Percentiles rank a stretch among this genome's conserved stretches.
phyloP scores from a whole-genome alignment of 768 basidiomycete genomes.

The Calocera viscosa region DNA sequence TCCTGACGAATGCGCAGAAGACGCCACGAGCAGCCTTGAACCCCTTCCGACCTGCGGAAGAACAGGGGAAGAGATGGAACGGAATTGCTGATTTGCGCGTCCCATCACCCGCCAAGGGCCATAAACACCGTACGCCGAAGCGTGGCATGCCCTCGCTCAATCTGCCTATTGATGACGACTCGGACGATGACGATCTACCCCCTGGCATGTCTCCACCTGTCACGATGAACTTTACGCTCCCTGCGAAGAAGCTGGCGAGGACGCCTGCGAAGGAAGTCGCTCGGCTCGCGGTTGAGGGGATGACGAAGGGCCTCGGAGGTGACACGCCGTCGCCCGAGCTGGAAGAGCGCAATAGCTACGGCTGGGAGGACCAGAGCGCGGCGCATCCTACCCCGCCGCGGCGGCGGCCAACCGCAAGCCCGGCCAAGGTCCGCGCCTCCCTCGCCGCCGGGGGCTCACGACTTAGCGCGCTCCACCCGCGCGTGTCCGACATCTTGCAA shows the following conservation, averaged over 20 bases:
- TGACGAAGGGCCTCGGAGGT: slow-evolving; percentile 51
- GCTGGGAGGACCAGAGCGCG: slow-evolving; percentile 12
- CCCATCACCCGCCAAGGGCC: slow-evolving; percentile 39
- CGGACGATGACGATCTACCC: slow-evolving; percentile 25
- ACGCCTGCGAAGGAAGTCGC: slow-evolving; percentile 67
- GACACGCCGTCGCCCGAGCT: slow-evolving; percentile 26
- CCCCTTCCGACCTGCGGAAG: slow-evolving; percentile 46
- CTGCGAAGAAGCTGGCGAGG: slow-evolving; percentile 35
- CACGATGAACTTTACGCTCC: slow-evolving; percentile 41
- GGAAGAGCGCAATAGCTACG: slow-evolving; percentile 25
- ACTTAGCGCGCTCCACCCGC: slow-evolving; percentile 25
- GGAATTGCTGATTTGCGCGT: slow-evolving; percentile 62
- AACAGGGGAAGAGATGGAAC: slow-evolving; percentile 46
- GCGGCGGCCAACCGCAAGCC: slow-evolving; percentile 3
- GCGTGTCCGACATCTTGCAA: neutral
- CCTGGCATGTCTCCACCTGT: slow-evolving; percentile 41
- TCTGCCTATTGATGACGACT: slow-evolving; percentile 37
- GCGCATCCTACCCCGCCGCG: slow-evolving; percentile 16
- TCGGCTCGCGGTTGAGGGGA: slow-evolving; percentile 31
- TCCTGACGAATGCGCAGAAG: slow-evolving; percentile 34
- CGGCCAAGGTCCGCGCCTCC: slow-evolving; percentile 15
- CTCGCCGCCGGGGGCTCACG: slow-evolving; percentile 24
- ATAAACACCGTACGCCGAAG: slow-evolving; percentile 20
- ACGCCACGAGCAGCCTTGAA: slow-evolving; percentile 41
- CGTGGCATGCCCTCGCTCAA: slow-evolving; percentile 37